Conservation (phyloP, 2,329 filamentous ascomycete genomes). For the Boeremia exigua region DNA sequence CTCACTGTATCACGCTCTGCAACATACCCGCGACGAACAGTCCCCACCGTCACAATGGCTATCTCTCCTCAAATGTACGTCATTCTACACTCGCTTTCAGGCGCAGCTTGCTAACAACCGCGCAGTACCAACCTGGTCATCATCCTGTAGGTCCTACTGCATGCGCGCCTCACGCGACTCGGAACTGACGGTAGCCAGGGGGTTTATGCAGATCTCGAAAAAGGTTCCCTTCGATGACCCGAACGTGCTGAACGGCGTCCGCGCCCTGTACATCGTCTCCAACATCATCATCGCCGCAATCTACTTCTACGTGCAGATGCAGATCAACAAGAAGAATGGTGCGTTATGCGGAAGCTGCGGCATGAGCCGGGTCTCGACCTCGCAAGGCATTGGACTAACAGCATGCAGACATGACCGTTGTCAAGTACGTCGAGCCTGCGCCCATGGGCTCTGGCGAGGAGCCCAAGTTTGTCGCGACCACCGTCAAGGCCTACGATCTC, state of each 20-base stretch:
- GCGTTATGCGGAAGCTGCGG: slow-evolving; percentile 43
- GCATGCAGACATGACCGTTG: slow-evolving; percentile 82
- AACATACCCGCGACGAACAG: not conserved
- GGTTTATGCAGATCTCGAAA: slow-evolving; percentile 98
- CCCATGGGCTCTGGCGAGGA: slow-evolving; percentile 93
- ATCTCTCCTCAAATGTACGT: slow-evolving; percentile 49
- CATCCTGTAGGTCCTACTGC: slow-evolving; percentile 32
- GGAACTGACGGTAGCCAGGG: slow-evolving; percentile 21
- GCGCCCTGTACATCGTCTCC: slow-evolving; percentile 69
- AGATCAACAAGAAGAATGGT: slow-evolving; percentile 99
- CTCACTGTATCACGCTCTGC: slow-evolving; percentile 1
- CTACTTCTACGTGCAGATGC: slow-evolving; percentile 82
- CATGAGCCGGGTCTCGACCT: not conserved
- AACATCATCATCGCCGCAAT: slow-evolving; percentile 84
- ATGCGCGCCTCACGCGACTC: not conserved
- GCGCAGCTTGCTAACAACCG: slow-evolving; percentile 32
- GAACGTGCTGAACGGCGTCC: slow-evolving; percentile 69
- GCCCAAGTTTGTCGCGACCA: slow-evolving; percentile 95
- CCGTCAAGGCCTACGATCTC: slow-evolving; percentile 92
- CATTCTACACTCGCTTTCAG: not conserved
- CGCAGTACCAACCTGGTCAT: slow-evolving; percentile 48
- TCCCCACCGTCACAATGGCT: slow-evolving; percentile 36
- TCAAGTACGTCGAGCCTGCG: slow-evolving; percentile 98
- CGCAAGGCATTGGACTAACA: slow-evolving; percentile 18
- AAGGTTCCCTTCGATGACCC: slow-evolving; percentile 92